Conservation (phyloP, 2,329 filamentous ascomycete species). For the Penicillium sp. region DNA sequence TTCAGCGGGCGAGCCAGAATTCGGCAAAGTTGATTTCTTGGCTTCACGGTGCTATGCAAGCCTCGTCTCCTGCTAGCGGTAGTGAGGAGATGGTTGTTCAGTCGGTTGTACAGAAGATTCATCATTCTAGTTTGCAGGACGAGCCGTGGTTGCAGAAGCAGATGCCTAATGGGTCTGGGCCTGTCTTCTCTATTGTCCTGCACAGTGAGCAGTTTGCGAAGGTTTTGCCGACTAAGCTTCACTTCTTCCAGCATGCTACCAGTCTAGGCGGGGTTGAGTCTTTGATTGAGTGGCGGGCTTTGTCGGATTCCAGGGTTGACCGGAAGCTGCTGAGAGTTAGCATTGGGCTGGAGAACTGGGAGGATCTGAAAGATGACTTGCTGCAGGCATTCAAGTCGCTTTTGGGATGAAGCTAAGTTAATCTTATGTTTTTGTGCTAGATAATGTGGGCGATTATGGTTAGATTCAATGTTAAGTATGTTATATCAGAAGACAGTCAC, state of each 20-base stretch:
- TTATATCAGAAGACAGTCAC: constrained; percentile 36
- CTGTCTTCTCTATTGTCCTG: constrained; percentile 77
- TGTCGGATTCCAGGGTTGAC: constrained; percentile 75
- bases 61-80: neutral
- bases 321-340: constrained; percentile 73
- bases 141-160: constrained; percentile 72
- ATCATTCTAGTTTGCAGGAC: constrained; percentile 75
- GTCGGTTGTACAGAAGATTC: constrained; percentile 60
- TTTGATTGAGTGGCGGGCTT: constrained; percentile 90
- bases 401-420: neutral
- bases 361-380: constrained; percentile 77
- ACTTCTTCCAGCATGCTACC: constrained; percentile 89
- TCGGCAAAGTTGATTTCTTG: constrained; percentile 69
- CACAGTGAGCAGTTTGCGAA: constrained; percentile 61
- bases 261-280: constrained; percentile 92
- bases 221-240: constrained; percentile 70
- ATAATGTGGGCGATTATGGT: too few relatives aligned
- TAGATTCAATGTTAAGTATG: neutral
- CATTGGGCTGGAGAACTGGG: constrained; percentile 78
- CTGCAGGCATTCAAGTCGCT: constrained; percentile 29
- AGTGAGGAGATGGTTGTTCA: constrained; percentile 46
- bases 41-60: constrained; percentile 49
- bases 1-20: constrained; percentile 70
- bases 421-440: too few relatives aligned
- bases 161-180: constrained; percentile 87